Base-by-base conservation (phyloP, 1,139 yeast genomes). In the Geotrichum klebahnii region DNA sequence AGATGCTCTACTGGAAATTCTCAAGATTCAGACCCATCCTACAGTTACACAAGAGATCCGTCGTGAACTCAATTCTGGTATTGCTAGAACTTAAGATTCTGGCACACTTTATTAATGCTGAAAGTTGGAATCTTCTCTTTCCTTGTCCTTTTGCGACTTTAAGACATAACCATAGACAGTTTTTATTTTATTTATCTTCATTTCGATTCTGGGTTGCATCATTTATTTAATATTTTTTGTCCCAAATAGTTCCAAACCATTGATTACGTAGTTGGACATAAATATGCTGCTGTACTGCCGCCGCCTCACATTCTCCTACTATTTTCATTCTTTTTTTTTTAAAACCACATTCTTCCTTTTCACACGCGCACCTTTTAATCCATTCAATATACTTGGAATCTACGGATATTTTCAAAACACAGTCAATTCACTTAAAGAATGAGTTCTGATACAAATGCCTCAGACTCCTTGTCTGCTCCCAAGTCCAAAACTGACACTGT, bases 11-110 rank as follows among this genome's bases (percentile, higher is more conserved):
- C 71, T 92, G 64, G 97, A 90, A 61, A 90, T 96, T 2, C 80
- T 89, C 16, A 84, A 96, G 69, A 92, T 84, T 66, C 84, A 96
- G 69, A 83, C 82, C 50, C 99, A 92, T 65, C 84, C 76, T 56
- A 84, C 82, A 26, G 85, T 94, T 56, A 94, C 97, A 1, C 95
- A 96, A 1, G 98, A 90, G 66, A 88, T 92, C 52, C 80, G 98
- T 70, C 80, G 97, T 61, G 98, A 92, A 66, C 75, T 92, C 58
- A 70, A 86, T 56, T 95, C 96, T 24, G 97, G 97, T 4, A 14
- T 22, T 4, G 29, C 45, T 3, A 32, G 45, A 4, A 12, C 45
- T 32, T 29, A 31, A 9, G 36, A 31, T 29, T 31, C 5, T 31
- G 34, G n/a, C 8, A n/a, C n/a, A n/a, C n/a, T n/a, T n/a, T n/a